Percentiles rank a stretch among this genome's conserved stretches.
Conservation (phyloP, 164 flowering plant genomes). For the Hamamelis virginiana region DNA sequence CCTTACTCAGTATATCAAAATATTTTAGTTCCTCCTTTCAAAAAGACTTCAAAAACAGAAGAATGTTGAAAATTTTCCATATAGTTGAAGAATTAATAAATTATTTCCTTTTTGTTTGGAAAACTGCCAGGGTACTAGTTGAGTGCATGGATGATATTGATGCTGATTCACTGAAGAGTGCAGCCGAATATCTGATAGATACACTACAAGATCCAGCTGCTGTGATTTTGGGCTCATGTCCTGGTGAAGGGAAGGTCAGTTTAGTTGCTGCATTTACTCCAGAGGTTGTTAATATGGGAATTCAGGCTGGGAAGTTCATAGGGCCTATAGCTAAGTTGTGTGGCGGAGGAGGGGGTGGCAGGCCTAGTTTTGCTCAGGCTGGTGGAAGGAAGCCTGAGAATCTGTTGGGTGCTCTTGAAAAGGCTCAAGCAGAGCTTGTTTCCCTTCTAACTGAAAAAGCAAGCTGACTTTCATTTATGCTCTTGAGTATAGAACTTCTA, state of each 20-base stretch:
- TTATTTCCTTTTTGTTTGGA: not conserved
- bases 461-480: slow-evolving; percentile 25
- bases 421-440: slow-evolving; percentile 67
- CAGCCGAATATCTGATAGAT: slow-evolving; percentile 70
- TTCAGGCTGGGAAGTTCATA: slow-evolving; percentile 88
- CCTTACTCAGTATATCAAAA: too few relatives aligned
- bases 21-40: too few relatives aligned
- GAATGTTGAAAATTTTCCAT: not conserved
- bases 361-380: slow-evolving; percentile 96
- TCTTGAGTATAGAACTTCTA: not conserved
- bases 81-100: not conserved
- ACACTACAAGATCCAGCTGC: slow-evolving; percentile 80
- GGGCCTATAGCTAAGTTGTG: slow-evolving; percentile 87
- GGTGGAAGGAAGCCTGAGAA: slow-evolving; percentile 93
- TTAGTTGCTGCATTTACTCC: slow-evolving; percentile 86
- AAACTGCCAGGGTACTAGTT: slow-evolving; percentile 64
- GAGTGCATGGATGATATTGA: slow-evolving; percentile 84
- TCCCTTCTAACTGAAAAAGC: slow-evolving; percentile 43
- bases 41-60: too few relatives aligned
- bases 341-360: slow-evolving; percentile 90
- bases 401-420: slow-evolving; percentile 62
- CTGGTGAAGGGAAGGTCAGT: slow-evolving; percentile 86
- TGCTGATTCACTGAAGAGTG: slow-evolving; percentile 85
- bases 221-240: slow-evolving; percentile 79
- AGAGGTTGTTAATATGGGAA: slow-evolving; percentile 63